phyloP scores from a whole-genome alignment of 306 rosid species.

The Myrica gale region DNA sequence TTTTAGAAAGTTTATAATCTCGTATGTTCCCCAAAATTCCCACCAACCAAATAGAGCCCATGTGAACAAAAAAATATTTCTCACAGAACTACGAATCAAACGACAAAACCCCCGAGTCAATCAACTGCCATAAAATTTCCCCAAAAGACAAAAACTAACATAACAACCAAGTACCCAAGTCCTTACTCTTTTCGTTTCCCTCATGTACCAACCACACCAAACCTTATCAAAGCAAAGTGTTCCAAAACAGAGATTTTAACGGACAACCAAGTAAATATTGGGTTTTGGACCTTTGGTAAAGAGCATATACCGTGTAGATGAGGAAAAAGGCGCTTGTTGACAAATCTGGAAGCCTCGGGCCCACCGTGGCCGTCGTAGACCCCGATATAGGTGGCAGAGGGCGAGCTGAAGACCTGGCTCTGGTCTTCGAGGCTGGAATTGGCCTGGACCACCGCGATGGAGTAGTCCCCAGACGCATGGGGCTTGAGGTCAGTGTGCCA shows the following conservation, averaged over 20 bases:
- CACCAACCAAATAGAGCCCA: neutral
- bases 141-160: neutral
- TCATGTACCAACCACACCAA: neutral
- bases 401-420: conserved; percentile 84
- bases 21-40: neutral
- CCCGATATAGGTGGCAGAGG: conserved; percentile 80
- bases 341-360: conserved; percentile 91
- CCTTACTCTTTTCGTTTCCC: neutral
- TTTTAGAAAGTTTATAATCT: neutral
- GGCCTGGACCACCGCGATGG: conserved; percentile 95
- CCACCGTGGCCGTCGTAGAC: conserved; percentile 98
- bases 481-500: conserved; percentile 89
- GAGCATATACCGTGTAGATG: conserved; percentile 57
- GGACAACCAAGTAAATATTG: neutral
- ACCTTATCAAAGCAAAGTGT: neutral
- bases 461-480: conserved; percentile 88
- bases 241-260: neutral
- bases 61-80: neutral
- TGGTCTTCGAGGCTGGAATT: conserved; percentile 87
- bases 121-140: neutral
- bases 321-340: conserved; percentile 70
- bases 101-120: neutral
- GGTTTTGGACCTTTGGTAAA: too few species aligned
- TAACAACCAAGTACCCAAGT: neutral
- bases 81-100: neutral